These are phyloP conservation scores for Aureobasidium leucospermi DNA, from an alignment of 2,329 filamentous ascomycete species.

Conservation along the genomic window DNA sequence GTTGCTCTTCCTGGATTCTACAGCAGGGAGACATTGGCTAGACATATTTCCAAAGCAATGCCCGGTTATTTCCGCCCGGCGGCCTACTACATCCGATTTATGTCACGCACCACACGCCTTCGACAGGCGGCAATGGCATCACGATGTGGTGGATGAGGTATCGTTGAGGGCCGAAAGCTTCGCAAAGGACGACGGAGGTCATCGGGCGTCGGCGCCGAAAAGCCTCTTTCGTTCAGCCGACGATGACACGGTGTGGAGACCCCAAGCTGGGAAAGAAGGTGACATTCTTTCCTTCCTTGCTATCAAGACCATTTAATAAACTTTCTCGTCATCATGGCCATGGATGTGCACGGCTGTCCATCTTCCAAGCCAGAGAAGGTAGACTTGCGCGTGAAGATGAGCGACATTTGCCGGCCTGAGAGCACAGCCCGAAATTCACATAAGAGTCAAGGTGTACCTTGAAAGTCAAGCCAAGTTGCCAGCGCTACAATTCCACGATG, in stretches of 20 bases:
- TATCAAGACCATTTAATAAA: background rate
- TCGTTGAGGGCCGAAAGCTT: background rate
- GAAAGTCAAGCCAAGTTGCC: background rate
- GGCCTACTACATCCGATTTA: background rate
- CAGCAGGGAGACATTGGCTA: background rate
- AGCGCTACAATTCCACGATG: background rate
- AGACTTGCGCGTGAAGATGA: background rate
- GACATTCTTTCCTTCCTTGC: background rate
- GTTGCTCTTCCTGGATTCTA: background rate
- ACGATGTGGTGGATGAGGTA: background rate
- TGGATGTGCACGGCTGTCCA: background rate
- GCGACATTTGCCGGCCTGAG: background rate
- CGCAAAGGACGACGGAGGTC: background rate
- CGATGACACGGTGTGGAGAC: background rate
- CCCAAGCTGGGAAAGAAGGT: background rate
- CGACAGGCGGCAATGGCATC: background rate
- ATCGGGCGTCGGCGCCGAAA: conserved; percentile 4
- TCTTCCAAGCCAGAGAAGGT: background rate
- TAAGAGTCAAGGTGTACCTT: background rate
- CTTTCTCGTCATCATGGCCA: background rate
- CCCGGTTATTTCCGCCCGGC: background rate
- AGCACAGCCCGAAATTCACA: background rate
- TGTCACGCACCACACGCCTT: background rate
- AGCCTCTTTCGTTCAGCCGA: background rate
- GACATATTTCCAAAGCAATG: background rate